These are phyloP conservation scores for Phyllostachys edulis DNA, from an alignment of 176 grass and related monocot genomes.

Conservation along the genomic window DNA sequence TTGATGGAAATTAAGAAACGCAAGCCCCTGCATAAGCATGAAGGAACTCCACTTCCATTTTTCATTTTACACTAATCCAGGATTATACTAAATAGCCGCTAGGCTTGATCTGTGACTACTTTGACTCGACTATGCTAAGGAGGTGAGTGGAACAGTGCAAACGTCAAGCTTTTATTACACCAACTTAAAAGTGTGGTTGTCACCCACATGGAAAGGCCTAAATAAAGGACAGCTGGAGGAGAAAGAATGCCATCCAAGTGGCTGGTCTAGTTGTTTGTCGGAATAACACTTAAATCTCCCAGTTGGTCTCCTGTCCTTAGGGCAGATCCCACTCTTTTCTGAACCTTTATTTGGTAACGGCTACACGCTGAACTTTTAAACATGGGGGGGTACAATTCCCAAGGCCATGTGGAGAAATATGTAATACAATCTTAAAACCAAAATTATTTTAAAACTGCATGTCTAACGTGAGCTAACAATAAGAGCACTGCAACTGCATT, in stretches of 20 bases:
- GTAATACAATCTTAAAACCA: conserved; percentile 20
- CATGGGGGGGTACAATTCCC: background rate
- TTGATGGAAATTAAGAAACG: conserved; percentile 24
- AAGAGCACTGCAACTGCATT: conserved; percentile 5
- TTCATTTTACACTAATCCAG: conserved; percentile 8
- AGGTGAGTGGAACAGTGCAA: conserved; percentile 42
- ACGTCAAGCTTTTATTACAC: conserved; percentile 42
- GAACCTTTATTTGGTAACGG: conserved; percentile 33
- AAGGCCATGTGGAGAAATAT: conserved; percentile 22
- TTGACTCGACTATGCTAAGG: conserved; percentile 55
- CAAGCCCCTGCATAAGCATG: conserved; percentile 10
- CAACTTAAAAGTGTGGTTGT: conserved; percentile 47
- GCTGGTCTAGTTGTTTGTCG: conserved; percentile 35
- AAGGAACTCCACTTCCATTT: background rate
- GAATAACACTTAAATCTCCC: conserved; percentile 38
- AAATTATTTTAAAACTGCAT: conserved; percentile 8
- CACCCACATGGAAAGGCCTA: conserved; percentile 60
- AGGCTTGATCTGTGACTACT: conserved; percentile 42
- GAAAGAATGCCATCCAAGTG: conserved; percentile 57
- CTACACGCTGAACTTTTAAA: conserved; percentile 28
- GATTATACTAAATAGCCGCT: conserved; percentile 5
- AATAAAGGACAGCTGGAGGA: conserved; percentile 51
- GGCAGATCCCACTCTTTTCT: conserved; percentile 48
- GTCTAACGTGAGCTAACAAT: conserved; percentile 6
- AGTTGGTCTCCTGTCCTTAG: conserved; percentile 53